Evolutionary conservation across 768 basidiomycete species (phyloP).

Genomic region (Neoboletus magnificus): DNA sequence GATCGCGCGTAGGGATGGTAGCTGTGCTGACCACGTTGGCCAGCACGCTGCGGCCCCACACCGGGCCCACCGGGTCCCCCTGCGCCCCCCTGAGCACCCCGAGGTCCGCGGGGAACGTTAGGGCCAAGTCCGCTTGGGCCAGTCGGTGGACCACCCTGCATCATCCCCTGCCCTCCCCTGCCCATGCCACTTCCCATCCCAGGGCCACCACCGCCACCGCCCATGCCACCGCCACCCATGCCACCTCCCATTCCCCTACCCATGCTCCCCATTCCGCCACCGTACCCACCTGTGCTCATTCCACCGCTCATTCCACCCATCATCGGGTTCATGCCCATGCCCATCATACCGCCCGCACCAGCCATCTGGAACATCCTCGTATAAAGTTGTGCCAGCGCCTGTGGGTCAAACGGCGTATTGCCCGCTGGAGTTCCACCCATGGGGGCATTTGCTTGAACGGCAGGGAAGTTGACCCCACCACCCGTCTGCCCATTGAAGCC

Average conservation of each 20-base stretch:
- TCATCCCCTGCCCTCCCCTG: slow-evolving; percentile 38
- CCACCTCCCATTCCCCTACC: slow-evolving; percentile 45
- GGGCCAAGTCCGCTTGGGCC: slow-evolving; percentile 46
- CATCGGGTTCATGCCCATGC: slow-evolving; percentile 41
- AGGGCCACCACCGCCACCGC: slow-evolving; percentile 39
- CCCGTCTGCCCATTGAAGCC: slow-evolving; percentile 35
- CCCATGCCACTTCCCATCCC: slow-evolving; percentile 41
- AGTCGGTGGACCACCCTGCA: slow-evolving; percentile 34
- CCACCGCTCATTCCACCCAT: slow-evolving; percentile 30
- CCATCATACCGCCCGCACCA: slow-evolving; percentile 47
- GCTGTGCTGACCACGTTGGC: slow-evolving; percentile 71
- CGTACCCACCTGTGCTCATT: slow-evolving; percentile 32
- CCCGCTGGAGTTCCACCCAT: slow-evolving; percentile 35
- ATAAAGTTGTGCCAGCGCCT: slow-evolving; percentile 88
- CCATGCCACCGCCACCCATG: slow-evolving; percentile 33
- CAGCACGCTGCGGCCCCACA: slow-evolving; percentile 70
- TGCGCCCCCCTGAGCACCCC: slow-evolving; percentile 55
- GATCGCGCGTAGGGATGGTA: slow-evolving; percentile 84
- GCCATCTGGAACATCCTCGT: slow-evolving; percentile 93
- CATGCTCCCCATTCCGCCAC: slow-evolving; percentile 39
- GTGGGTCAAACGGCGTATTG: slow-evolving; percentile 81
- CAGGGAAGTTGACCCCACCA: slow-evolving; percentile 35
- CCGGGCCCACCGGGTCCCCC: slow-evolving; percentile 47
- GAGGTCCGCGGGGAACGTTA: slow-evolving; percentile 64
- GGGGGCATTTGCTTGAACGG: slow-evolving; percentile 20